Conservation (phyloP, 148 eudicot genomes). For the Rhododendron vialii region DNA sequence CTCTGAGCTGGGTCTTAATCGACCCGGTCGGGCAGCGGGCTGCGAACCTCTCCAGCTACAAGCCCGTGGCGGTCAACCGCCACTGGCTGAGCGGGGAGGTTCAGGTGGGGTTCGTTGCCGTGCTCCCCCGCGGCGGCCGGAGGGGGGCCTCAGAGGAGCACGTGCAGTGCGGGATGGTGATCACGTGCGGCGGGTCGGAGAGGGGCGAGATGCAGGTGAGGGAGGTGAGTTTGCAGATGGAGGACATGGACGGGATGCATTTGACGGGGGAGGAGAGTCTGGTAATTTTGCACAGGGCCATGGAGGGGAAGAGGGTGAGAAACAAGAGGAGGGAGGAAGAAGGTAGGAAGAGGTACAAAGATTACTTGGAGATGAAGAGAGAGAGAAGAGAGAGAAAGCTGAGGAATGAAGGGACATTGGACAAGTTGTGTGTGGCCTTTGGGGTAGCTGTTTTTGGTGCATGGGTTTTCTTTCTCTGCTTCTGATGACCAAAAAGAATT, state of each 20-base stretch:
- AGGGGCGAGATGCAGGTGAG: constrained; percentile 63
- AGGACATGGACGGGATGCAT: constrained; percentile 60
- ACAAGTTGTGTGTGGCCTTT: constrained; percentile 25
- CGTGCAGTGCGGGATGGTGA: constrained; percentile 49
- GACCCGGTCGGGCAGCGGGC: constrained; percentile 36
- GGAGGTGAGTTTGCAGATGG: constrained; percentile 68
- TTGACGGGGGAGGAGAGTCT: constrained; percentile 67
- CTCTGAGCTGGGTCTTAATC: constrained; percentile 68
- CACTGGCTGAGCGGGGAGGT: constrained; percentile 88
- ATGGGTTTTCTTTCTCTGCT: not conserved
- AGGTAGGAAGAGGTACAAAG: constrained; percentile 33
- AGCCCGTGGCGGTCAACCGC: constrained; percentile 54
- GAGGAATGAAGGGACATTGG: constrained; percentile 51
- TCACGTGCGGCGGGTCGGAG: constrained; percentile 55
- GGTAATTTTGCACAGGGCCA: constrained; percentile 41
- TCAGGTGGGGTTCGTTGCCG: constrained; percentile 39
- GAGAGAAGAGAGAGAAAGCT: constrained; percentile 45
- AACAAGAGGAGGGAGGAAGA: constrained; percentile 33
- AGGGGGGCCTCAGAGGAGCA: constrained; percentile 5
- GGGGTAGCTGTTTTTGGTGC: not conserved
- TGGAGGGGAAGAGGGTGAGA: constrained; percentile 47
- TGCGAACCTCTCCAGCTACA: constrained; percentile 49
- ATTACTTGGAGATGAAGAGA: constrained; percentile 44
- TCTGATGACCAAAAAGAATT: not conserved
- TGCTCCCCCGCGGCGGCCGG: constrained; percentile 11